Percentiles rank a stretch among this genome's conserved stretches.
phyloP scores from a whole-genome alignment of 345 rosid genomes.

The Erodium maritimum region DNA sequence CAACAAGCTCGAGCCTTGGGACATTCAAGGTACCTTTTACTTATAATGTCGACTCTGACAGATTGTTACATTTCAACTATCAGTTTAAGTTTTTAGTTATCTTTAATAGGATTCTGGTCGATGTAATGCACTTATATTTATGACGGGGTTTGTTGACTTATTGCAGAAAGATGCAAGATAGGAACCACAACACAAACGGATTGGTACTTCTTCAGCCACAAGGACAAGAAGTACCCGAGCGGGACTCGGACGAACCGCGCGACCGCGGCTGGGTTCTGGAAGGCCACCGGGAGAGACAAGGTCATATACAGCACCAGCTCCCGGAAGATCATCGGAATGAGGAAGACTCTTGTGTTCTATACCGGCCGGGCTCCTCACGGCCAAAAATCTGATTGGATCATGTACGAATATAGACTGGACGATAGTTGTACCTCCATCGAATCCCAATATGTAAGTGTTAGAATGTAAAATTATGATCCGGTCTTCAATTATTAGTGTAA shows the following conservation, averaged over 20 bases:
- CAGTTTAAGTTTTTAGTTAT: too few relatives aligned
- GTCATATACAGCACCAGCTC: constrained; percentile 15
- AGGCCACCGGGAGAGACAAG: constrained; percentile 29
- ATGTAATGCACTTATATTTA: not conserved
- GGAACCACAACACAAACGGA: constrained; percentile 19
- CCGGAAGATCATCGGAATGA: constrained; percentile 18
- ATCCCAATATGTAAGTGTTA: not conserved
- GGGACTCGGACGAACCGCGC: constrained; percentile 32
- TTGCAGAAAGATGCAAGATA: constrained; percentile 19
- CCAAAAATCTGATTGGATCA: constrained; percentile 31
- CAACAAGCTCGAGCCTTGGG: constrained; percentile 29
- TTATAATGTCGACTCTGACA: not conserved
- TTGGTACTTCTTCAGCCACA: constrained; percentile 31
- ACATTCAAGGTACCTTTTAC: constrained; percentile 17
- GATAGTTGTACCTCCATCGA: not conserved
- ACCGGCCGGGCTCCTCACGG: constrained; percentile 29
- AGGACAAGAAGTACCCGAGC: constrained; percentile 29
- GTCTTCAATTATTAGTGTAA: too few relatives aligned
- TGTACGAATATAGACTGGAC: constrained; percentile 20
- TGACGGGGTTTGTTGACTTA: too few relatives aligned
- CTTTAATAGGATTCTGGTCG: too few relatives aligned
- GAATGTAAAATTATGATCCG: too few relatives aligned
- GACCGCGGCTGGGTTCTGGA: constrained; percentile 28
- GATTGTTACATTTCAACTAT: not conserved
- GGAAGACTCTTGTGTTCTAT: constrained; percentile 26